Evolutionary conservation across 768 basidiomycete species (phyloP).

Genomic region (Mycena floridula): DNA sequence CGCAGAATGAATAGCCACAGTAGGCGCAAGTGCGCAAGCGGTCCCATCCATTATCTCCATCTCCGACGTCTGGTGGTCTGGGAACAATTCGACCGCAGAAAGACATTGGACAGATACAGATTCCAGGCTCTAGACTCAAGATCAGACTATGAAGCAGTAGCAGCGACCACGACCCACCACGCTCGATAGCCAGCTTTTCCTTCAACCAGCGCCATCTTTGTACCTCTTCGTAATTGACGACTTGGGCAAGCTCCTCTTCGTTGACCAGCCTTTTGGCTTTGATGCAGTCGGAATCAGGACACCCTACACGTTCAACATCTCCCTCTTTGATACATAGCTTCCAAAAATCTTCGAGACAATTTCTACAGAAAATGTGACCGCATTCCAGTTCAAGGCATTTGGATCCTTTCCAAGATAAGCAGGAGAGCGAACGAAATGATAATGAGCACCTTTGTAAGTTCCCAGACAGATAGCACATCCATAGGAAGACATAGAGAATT

Average conservation of each 20-base stretch:
- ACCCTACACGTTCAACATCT: conserved; percentile 67
- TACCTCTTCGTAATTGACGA: conserved; percentile 60
- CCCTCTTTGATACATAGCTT: conserved; percentile 75
- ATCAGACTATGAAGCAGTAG: background rate
- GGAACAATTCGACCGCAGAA: conserved; percentile 79
- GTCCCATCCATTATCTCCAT: conserved; percentile 64
- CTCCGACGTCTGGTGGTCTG: conserved; percentile 37
- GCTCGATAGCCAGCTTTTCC: conserved; percentile 66
- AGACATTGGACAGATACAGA: conserved; percentile 74
- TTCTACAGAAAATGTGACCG: conserved; percentile 77
- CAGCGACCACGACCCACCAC: conserved; percentile 36
- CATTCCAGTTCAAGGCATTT: conserved; percentile 69
- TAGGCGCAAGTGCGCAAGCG: conserved; percentile 62
- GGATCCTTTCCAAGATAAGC: no score
- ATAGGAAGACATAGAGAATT: conserved; percentile 63
- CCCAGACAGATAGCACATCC: conserved; percentile 74
- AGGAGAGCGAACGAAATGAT: no score
- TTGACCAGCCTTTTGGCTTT: conserved; percentile 53
- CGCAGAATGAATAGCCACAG: conserved; percentile 79
- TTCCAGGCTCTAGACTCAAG: conserved; percentile 55
- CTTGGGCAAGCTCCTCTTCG: conserved; percentile 67
- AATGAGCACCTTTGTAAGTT: conserved; percentile 48
- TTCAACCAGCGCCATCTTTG: conserved; percentile 74
- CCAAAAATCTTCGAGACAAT: conserved; percentile 81
- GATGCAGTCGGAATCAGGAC: conserved; percentile 78